Percentiles rank a stretch among this genome's conserved stretches.
phyloP scores from a whole-genome alignment of 1,139 yeast species.

The Yamadazyma oceani region DNA sequence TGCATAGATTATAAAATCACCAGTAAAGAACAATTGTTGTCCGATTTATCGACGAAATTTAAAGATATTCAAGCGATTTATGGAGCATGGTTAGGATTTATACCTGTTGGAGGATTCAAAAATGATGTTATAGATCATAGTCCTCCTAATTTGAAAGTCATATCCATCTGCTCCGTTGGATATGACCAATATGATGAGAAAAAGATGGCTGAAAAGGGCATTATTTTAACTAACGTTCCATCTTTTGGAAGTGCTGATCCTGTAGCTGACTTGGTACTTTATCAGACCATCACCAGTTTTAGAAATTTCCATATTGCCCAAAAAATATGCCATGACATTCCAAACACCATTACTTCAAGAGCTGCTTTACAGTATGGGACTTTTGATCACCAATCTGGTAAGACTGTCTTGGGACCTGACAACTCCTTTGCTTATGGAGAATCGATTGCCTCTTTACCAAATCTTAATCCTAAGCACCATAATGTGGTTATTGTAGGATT shows the following conservation, averaged over 20 bases:
- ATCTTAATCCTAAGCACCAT: constrained; percentile 56
- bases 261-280: constrained; percentile 77
- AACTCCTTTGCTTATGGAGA: constrained; percentile 52
- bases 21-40: constrained; percentile 39
- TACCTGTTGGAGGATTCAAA: constrained; percentile 49
- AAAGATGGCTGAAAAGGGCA: constrained; percentile 39
- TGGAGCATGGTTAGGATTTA: constrained; percentile 63
- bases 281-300: constrained; percentile 59
- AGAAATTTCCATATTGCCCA: constrained; percentile 59
- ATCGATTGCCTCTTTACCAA: constrained; percentile 31
- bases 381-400: constrained; percentile 37
- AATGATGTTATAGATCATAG: constrained; percentile 46
- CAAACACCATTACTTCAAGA: constrained; percentile 45
- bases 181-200: constrained; percentile 57
- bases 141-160: constrained; percentile 54
- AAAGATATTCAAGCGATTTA: constrained; percentile 56
- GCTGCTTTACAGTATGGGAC: constrained; percentile 32
- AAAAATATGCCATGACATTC: constrained; percentile 29
- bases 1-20: constrained; percentile 44
- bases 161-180: constrained; percentile 73
- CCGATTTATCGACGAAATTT: constrained; percentile 35
- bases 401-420: constrained; percentile 23
- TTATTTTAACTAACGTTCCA: constrained; percentile 65
- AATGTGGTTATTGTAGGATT: constrained; percentile 72
- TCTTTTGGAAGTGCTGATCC: constrained; percentile 60